Percentiles rank a stretch among this genome's conserved stretches.
phyloP scores from a whole-genome alignment of 2,329 filamentous ascomycete genomes.

The Diatrype stigma region DNA sequence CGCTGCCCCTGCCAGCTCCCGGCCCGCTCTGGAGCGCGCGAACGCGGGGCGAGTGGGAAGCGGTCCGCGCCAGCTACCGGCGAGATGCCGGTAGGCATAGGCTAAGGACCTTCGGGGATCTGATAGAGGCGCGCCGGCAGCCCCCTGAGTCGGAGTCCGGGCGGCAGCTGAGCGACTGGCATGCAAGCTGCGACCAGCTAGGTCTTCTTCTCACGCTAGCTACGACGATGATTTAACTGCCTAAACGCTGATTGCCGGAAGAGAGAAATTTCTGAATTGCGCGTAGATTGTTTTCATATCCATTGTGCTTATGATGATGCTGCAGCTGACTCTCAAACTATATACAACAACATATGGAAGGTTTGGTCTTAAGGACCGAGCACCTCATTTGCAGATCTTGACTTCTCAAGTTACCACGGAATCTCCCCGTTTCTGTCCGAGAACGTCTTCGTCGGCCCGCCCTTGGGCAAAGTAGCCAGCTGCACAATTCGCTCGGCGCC shows the following conservation, averaged over 20 bases:
- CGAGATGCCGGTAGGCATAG: background rate
- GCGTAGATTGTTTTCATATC: too few species aligned
- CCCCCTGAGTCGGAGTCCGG: constrained; percentile 8
- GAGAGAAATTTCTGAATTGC: too few species aligned
- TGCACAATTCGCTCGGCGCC: constrained; percentile 27
- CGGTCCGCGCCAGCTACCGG: constrained; percentile 6
- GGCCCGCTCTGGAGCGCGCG: constrained; percentile 17
- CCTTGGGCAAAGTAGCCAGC: constrained; percentile 24
- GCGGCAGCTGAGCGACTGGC: constrained; percentile 15
- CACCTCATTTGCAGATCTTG: too few species aligned
- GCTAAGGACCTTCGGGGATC: constrained; percentile 17
- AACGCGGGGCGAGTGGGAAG: constrained; percentile 15
- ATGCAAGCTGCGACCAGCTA: constrained; percentile 19
- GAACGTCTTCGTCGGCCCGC: constrained; percentile 27
- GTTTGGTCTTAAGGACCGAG: too few species aligned
- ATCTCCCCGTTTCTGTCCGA: constrained; percentile 18
- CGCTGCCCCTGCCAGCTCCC: constrained; percentile 16
- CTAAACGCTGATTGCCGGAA: too few species aligned
- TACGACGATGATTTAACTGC: constrained; percentile 13
- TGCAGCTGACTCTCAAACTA: too few species aligned
- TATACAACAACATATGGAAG: too few species aligned
- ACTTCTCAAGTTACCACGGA: background rate
- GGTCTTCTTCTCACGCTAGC: constrained; percentile 16
- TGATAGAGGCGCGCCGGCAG: constrained; percentile 14
- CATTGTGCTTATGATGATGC: too few species aligned